Evolutionary conservation across 371 early-diverging fungal species (phyloP).

Genomic region (Mucor ambiguus): DNA sequence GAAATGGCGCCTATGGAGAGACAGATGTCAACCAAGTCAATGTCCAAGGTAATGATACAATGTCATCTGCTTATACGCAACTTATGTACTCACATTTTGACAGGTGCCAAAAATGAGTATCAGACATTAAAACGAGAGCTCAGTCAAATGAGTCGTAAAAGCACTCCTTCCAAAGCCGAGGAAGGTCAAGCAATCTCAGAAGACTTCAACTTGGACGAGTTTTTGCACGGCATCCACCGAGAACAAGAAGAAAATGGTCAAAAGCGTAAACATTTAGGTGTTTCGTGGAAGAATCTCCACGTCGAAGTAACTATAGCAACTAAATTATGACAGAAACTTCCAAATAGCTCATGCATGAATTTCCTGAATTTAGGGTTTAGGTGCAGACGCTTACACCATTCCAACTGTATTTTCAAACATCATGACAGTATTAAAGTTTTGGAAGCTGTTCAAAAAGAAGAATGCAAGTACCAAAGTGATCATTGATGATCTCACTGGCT

Average conservation of each 20-base stretch:
- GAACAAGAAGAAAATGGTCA: slow-evolving; percentile 28
- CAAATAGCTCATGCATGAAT: neutral
- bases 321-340: neutral
- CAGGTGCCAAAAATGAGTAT: slow-evolving; percentile 45
- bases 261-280: slow-evolving; percentile 46
- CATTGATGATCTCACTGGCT: slow-evolving; percentile 59
- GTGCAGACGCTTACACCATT: slow-evolving; percentile 47
- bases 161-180: slow-evolving; percentile 13
- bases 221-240: slow-evolving; percentile 25
- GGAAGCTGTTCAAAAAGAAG: slow-evolving; percentile 26
- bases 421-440: slow-evolving; percentile 34
- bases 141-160: slow-evolving; percentile 24
- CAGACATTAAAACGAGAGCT: slow-evolving; percentile 34
- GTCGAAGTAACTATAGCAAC: slow-evolving; percentile 27
- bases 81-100: neutral
- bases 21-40: slow-evolving; percentile 41
- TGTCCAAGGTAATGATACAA: slow-evolving; percentile 23
- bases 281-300: slow-evolving; percentile 50
- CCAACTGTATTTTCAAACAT: slow-evolving; percentile 26
- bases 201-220: slow-evolving; percentile 43
- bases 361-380: slow-evolving; percentile 32
- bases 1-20: slow-evolving; percentile 35
- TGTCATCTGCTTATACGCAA: neutral
- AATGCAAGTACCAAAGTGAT: slow-evolving; percentile 37
- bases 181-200: slow-evolving; percentile 24